A percentile compares a stretch with the other conserved stretches of the same genome.
Evolutionary conservation across 179 eudicot species (phyloP).

Genomic region (Vitellaria paradoxa): DNA sequence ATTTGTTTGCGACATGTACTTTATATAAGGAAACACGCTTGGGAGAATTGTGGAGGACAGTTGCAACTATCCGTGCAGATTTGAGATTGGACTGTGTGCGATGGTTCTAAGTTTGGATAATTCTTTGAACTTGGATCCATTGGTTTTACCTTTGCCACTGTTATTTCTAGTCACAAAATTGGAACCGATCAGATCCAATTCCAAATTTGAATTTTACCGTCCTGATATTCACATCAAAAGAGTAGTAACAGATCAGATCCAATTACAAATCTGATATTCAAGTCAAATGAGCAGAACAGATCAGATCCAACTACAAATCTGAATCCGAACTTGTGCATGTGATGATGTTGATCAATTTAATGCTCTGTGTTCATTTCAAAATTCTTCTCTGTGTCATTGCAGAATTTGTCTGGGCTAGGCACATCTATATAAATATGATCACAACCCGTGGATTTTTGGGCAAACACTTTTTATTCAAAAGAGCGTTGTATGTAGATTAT

Average conservation of each 20-base stretch:
- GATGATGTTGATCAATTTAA: background rate
- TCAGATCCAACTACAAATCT: too few relatives aligned
- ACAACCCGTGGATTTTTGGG: background rate
- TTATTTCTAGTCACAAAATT: too few relatives aligned
- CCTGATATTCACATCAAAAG: too few relatives aligned
- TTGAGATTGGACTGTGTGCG: too few relatives aligned
- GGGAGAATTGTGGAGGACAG: too few relatives aligned
- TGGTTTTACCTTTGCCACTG: background rate
- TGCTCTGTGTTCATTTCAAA: background rate
- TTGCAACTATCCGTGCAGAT: too few relatives aligned
- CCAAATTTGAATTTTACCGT: background rate
- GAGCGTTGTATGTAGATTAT: background rate
- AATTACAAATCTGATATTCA: too few relatives aligned
- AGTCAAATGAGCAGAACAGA: too few relatives aligned
- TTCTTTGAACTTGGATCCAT: background rate
- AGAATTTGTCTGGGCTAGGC: background rate
- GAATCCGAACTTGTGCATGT: background rate
- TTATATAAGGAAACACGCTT: background rate
- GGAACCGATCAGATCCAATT: background rate
- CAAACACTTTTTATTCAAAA: slow-evolving; percentile 1
- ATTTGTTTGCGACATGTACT: background rate
- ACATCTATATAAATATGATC: background rate
- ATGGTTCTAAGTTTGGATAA: background rate
- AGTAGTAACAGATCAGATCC: too few relatives aligned
- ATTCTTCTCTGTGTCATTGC: background rate